A percentile compares a stretch with the other conserved stretches of the same genome.
Conservation (phyloP, 176 grass and related monocot species). For the Paspalum notatum region DNA sequence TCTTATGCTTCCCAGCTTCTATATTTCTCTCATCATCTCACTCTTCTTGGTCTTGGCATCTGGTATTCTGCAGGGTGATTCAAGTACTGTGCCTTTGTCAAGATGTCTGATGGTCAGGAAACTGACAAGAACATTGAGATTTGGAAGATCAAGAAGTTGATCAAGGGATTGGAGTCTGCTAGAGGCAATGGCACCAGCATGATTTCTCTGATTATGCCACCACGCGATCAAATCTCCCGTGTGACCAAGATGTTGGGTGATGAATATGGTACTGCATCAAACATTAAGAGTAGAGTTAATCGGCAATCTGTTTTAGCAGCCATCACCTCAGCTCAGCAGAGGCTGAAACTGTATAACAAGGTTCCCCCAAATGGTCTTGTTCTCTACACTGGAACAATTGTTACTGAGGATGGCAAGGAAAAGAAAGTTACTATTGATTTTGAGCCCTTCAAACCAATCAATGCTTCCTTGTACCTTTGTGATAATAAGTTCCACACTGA, state of each 20-base stretch:
- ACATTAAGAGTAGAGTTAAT: conserved; percentile 75
- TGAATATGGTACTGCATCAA: conserved; percentile 83
- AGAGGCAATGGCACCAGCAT: conserved; percentile 81
- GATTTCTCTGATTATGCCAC: conserved; percentile 83
- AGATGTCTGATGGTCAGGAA: conserved; percentile 71
- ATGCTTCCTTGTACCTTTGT: conserved; percentile 75
- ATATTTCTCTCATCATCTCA: not conserved
- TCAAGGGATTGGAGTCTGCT: conserved; percentile 76
- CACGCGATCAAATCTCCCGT: conserved; percentile 69
- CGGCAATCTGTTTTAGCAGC: conserved; percentile 69
- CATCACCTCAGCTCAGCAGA: conserved; percentile 83
- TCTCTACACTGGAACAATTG: conserved; percentile 75
- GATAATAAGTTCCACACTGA: conserved; percentile 83
- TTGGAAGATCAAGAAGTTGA: conserved; percentile 85
- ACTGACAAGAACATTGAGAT: conserved; percentile 89
- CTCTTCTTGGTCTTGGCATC: not conserved
- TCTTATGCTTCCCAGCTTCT: not conserved
- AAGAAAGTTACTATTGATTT: conserved; percentile 86
- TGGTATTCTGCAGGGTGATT: conserved; percentile 40
- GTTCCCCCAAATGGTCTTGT: conserved; percentile 73
- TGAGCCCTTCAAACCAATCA: conserved; percentile 74
- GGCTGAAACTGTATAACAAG: conserved; percentile 80
- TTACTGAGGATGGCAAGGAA: conserved; percentile 82
- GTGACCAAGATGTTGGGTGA: conserved; percentile 81
- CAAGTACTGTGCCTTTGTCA: conserved; percentile 33